Base-by-base conservation (phyloP, 257 asterid species). In the Echites panduratus region DNA sequence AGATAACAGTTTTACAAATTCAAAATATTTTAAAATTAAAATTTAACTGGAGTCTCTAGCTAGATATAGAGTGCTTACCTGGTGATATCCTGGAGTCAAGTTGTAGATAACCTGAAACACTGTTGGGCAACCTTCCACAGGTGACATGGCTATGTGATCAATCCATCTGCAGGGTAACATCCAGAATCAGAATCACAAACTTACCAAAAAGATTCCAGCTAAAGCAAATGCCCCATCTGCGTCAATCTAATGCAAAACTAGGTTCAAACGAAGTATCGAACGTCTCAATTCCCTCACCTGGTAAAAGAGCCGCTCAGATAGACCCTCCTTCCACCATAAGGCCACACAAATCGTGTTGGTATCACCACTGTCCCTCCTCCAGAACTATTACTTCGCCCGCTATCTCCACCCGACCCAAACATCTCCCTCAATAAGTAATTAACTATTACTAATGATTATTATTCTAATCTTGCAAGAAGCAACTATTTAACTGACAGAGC, bases 41-140 rank as follows among this genome's bases (percentile, higher is more conserved):
- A 41, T 7, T 19, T 9, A 63, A 32, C n/a, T 27, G 4, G 11
- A 19, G 14, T 27, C 66, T 35, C 68, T 17, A 17, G 16, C 4
- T 20, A 9, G 17, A 2, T 27, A 53, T 22, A 43, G 8, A 12
- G 70, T 27, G 77, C 75, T 52, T 59, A 89, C 96, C 93, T 89
- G 90, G 75, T 89, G 96, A 81, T 83, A 78, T 16, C 96, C 96
- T 4, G 91, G 89, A 40, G 84, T 57, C 78, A 89, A 78, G 82
- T 75, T 87, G 77, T 79, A 75, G 68, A 87, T 70, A 61, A 85
- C 88, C 83, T 89, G 96, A 84, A 89, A 89, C 44, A 83, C 87
- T 9, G 93, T 85, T 53, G 91, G 93, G 79, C 89, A 83, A 61
- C 96, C 96, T 80, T 89, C 96, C 73, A 87, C 75, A 7, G 90